Percentiles rank a stretch among this genome's conserved stretches.
Conservation (phyloP, 2,329 filamentous ascomycete genomes). For the Diplocarpon mali region DNA sequence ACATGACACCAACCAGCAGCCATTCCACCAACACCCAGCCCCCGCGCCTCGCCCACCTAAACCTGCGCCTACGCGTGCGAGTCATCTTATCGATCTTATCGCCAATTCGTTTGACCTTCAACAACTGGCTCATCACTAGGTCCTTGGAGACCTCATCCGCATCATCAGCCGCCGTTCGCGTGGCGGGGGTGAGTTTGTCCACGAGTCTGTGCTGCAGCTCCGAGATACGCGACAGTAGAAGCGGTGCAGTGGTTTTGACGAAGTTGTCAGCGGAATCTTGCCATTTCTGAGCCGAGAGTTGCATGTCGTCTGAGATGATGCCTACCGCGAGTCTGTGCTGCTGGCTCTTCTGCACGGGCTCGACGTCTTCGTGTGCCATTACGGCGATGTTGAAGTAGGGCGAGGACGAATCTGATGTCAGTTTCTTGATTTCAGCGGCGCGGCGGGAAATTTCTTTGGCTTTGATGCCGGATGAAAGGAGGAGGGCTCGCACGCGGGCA, state of each 20-base stretch:
- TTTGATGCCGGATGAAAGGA: conserved; percentile 81
- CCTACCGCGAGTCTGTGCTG: conserved; percentile 38
- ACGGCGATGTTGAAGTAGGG: conserved; percentile 19
- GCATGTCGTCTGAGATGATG: conserved; percentile 36
- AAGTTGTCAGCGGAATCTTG: conserved; percentile 49
- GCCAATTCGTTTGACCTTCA: conserved; percentile 69
- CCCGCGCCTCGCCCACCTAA: conserved; percentile 63
- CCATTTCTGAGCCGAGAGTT: conserved; percentile 38
- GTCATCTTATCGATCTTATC: conserved; percentile 72
- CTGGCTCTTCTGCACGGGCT: conserved; percentile 18
- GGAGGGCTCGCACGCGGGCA: conserved; percentile 63
- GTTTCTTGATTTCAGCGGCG: conserved; percentile 31
- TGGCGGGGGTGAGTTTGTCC: conserved; percentile 40
- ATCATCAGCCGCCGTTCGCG: conserved; percentile 60
- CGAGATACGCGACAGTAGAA: conserved; percentile 36
- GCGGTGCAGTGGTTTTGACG: conserved; percentile 42
- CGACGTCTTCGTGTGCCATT: conserved; percentile 11
- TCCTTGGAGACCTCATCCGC: conserved; percentile 71
- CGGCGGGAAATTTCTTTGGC: conserved; percentile 67
- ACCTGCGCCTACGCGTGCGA: conserved; percentile 51
- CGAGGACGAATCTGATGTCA: conserved; percentile 10
- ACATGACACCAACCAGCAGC: conserved; percentile 79
- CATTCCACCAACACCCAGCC: conserved; percentile 82
- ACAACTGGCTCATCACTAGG: conserved; percentile 62
- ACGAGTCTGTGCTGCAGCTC: conserved; percentile 30